These are phyloP conservation scores for Scutellaria minor DNA, from an alignment of 257 asterid genomes.

Conservation along the genomic window DNA sequence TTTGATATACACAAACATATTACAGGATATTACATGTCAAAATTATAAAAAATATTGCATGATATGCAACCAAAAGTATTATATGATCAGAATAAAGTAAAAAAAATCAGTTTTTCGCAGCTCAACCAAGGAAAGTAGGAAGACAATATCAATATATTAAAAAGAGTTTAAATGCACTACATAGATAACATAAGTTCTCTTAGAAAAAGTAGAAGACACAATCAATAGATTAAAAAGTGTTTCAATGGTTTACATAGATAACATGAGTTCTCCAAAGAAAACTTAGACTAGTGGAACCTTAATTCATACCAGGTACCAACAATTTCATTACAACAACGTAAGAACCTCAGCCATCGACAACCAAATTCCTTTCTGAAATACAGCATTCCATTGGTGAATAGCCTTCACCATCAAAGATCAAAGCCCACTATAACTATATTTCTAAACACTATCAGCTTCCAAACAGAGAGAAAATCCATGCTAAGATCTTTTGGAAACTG, in stretches of 20 bases:
- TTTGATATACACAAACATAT: too few relatives aligned
- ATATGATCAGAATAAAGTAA: too few relatives aligned
- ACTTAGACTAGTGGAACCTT: background rate
- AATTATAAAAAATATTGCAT: too few relatives aligned
- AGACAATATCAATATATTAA: too few relatives aligned
- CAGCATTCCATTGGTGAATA: background rate
- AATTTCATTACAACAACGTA: background rate
- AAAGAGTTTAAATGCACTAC: background rate
- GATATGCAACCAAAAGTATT: too few relatives aligned
- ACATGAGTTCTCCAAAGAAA: background rate
- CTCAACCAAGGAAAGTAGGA: too few relatives aligned
- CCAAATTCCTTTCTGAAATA: conserved; percentile 2
- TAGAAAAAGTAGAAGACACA: too few relatives aligned
- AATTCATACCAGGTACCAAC: background rate
- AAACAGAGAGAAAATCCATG: too few relatives aligned
- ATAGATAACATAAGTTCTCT: background rate
- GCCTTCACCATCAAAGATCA: conserved; percentile 14
- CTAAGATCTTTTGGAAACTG: background rate
- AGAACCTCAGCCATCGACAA: conserved; percentile 8
- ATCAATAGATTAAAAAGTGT: background rate
- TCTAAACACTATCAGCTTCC: background rate
- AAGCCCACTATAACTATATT: background rate
- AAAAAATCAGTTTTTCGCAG: too few relatives aligned
- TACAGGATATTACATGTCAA: too few relatives aligned
- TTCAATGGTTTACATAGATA: background rate